Percentiles rank a stretch among this genome's conserved stretches.
phyloP scores from a whole-genome alignment of 768 basidiomycete species.

The Auricularia sp. region DNA sequence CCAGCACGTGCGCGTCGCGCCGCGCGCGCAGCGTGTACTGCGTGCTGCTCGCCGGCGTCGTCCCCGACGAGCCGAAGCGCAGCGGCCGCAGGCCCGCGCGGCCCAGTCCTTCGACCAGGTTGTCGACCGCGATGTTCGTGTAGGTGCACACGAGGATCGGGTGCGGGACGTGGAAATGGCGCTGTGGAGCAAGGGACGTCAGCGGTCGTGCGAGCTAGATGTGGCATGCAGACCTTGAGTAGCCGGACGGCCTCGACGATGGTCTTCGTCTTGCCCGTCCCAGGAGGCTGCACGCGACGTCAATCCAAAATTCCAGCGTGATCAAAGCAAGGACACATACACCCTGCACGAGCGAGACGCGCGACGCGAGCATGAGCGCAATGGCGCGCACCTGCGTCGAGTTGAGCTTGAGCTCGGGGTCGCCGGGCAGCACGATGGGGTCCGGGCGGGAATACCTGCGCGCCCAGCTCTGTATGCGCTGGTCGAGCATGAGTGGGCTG shows the following conservation, averaged over 20 bases:
- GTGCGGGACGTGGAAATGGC: constrained; percentile 69
- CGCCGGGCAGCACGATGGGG: constrained; percentile 64
- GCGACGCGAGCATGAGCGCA: constrained; percentile 76
- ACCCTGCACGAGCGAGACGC: constrained; percentile 76
- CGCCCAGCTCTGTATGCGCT: constrained; percentile 76
- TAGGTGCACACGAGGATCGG: constrained; percentile 89
- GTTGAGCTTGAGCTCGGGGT: constrained; percentile 65
- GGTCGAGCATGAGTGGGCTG: constrained; percentile 53
- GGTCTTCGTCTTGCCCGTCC: constrained; percentile 88
- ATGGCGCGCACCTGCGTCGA: constrained; percentile 69
- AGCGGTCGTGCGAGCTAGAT: neutral
- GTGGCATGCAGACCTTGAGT: constrained; percentile 40
- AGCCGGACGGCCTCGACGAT: constrained; percentile 77
- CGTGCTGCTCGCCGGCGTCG: constrained; percentile 44
- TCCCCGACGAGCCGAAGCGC: constrained; percentile 52
- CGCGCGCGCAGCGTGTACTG: constrained; percentile 56
- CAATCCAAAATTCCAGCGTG: too few relatives aligned
- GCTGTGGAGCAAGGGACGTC: constrained; percentile 25
- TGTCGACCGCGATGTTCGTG: constrained; percentile 89
- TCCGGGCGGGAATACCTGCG: constrained; percentile 46
- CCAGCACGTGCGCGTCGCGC: constrained; percentile 49
- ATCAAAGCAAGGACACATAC: too few relatives aligned
- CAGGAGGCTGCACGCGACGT: constrained; percentile 53
- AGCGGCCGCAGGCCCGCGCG: constrained; percentile 55
- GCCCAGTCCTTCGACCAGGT: constrained; percentile 68